Evolutionary conservation across 768 basidiomycete species (phyloP), one percentile per base, ranked within the genome.

Genomic region (Russula lepida): DNA sequence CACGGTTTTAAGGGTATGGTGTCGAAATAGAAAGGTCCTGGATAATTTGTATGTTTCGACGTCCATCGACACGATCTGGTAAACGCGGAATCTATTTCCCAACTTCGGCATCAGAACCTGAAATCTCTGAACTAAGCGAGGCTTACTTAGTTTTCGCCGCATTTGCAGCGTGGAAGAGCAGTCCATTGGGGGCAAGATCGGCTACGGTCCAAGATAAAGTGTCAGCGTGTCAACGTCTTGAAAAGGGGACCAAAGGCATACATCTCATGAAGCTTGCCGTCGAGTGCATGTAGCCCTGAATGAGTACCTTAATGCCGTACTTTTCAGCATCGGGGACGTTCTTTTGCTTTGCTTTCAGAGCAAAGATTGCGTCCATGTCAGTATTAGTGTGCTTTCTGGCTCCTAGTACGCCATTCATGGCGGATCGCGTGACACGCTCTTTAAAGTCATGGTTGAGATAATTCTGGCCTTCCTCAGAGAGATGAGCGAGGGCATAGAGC

Each of bases 1-100:
- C 61, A 88, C 77, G 41, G 81, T 66, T 0, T 72, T 74, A 25
- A 81, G 66, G 1, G 83, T 73, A 21, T 78, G 79, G 66, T 78
- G 84, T 44, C 79, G 77, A 39, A 76, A 74, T 44, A 87, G 68
- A 64, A 83, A 87, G 44, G 78, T 76, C 52, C 71, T 71, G 64
- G 83, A 79, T 0, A 63, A 68, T 0, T 67, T 59, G 60, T 77
- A 79, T 0, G 78, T 79, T 17, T 66, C 67, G 6, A 74, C 69
- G 55, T 84, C 76, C 68, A 86, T 74, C 2, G 78, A 76, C 13
- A 70, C 63, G 3, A 86, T 71, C 53, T 74, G 69, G 60, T 79
- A 86, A 1, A 62, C 63, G 13, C 83, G 78, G 13, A 71, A 63
- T 37, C 79, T 81, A 60, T 33, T 33, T 54, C 37, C 27, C 17